A percentile compares a stretch with the other conserved stretches of the same genome.
These are phyloP conservation scores for Cercis canadensis DNA, from an alignment of 306 rosid genomes.

Conservation along the genomic window DNA sequence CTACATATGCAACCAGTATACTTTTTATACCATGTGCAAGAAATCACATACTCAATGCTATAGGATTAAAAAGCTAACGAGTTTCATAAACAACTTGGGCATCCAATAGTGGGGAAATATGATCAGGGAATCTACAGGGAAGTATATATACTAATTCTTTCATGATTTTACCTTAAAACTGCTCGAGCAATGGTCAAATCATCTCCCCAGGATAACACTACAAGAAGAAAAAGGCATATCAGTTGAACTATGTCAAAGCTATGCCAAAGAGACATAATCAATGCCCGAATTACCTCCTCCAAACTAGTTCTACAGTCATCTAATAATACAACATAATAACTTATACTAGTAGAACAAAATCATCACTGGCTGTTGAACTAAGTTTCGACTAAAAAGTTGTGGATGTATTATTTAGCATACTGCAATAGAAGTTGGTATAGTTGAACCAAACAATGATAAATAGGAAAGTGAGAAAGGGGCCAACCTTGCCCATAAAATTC, in stretches of 20 bases:
- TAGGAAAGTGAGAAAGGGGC: constrained; percentile 1
- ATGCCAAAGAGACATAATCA: constrained; percentile 27
- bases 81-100: not conserved
- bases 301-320: constrained; percentile 27
- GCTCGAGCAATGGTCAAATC: constrained; percentile 91
- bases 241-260: constrained; percentile 30
- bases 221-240: constrained; percentile 51
- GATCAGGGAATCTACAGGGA: not conserved
- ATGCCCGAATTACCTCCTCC: constrained; percentile 14
- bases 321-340: constrained; percentile 8
- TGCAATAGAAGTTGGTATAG: constrained; percentile 13
- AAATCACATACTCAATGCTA: constrained; percentile 9
- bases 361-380: constrained; percentile 18
- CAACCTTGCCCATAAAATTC: constrained; percentile 89
- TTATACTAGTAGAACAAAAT: constrained; percentile 23
- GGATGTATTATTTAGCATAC: constrained; percentile 25
- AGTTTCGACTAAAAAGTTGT: constrained; percentile 27
- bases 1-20: not conserved
- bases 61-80: not conserved
- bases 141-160: constrained; percentile 8
- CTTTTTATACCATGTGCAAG: not conserved
- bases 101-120: not conserved
- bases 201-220: constrained; percentile 98
- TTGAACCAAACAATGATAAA: constrained; percentile 25
- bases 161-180: constrained; percentile 71